These are phyloP conservation scores for Cyberlindnera nakhonratchasimensis DNA, from an alignment of 805 yeast species.

Conservation along the genomic window DNA sequence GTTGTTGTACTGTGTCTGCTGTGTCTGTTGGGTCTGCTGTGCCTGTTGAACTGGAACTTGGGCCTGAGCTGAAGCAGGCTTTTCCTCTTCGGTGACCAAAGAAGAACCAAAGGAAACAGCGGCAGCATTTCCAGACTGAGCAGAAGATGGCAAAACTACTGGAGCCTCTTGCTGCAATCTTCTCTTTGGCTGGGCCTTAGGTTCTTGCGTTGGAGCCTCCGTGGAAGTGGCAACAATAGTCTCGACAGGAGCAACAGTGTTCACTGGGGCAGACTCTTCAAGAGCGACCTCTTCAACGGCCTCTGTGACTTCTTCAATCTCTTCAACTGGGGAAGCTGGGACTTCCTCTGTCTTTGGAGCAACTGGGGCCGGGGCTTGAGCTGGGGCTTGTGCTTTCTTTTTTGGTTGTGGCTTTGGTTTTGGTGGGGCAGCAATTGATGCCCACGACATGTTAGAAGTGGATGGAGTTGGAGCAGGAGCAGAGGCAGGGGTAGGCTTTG, in stretches of 20 bases:
- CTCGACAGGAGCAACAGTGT: constrained; percentile 24
- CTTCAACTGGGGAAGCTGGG: too few species aligned
- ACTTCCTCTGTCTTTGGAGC: constrained; percentile 11
- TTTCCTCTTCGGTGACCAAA: constrained; percentile 36
- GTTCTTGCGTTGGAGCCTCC: constrained; percentile 10
- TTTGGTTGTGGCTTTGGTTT: constrained; percentile 25
- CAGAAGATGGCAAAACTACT: constrained; percentile 50
- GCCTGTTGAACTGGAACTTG: constrained; percentile 23
- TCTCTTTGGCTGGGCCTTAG: constrained; percentile 29
- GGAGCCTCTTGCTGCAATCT: constrained; percentile 41
- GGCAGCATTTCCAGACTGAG: constrained; percentile 38
- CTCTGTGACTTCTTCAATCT: constrained; percentile 23
- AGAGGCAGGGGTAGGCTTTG: too few species aligned
- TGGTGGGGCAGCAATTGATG: constrained; percentile 61
- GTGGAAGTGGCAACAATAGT: constrained; percentile 16
- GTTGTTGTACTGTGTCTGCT: constrained; percentile 10
- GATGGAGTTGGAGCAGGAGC: constrained; percentile 26
- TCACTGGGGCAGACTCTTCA: constrained; percentile 14
- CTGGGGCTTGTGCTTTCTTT: constrained; percentile 17
- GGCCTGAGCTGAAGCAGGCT: constrained; percentile 20
- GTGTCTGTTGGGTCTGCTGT: constrained; percentile 21
- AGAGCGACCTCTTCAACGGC: constrained; percentile 21
- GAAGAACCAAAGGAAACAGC: constrained; percentile 66
- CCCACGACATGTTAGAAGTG: constrained; percentile 51
- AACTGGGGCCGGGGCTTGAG: constrained; percentile 14